Conservation (phyloP, 192 early-diverging fungal species). For the Powellomyces hirtus region DNA sequence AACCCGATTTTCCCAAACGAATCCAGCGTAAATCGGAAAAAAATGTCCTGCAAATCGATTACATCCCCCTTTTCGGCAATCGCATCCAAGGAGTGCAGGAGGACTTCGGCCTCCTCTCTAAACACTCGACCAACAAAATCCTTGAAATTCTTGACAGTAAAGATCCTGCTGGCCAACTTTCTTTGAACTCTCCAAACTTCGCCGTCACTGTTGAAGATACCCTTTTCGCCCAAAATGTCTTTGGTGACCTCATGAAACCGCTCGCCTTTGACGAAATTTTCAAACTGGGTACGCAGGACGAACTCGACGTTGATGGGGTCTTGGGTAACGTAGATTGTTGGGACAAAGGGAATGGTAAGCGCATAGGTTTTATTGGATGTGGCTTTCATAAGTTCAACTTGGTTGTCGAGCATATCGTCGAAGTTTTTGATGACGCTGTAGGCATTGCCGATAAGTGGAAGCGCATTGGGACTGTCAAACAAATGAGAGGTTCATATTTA, state of each 20-base stretch:
- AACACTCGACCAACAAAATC: slow-evolving; percentile 35
- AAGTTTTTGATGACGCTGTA: too few relatives aligned
- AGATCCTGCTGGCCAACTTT: slow-evolving; percentile 49
- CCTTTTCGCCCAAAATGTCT: slow-evolving; percentile 61
- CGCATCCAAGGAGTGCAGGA: too few relatives aligned
- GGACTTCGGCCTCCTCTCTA: slow-evolving; percentile 26
- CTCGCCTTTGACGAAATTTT: slow-evolving; percentile 32
- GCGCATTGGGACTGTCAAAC: too few relatives aligned
- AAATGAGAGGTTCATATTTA: too few relatives aligned
- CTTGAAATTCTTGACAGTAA: slow-evolving; percentile 44
- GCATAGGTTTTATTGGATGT: slow-evolving; percentile 1
- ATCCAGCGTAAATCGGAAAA: too few relatives aligned
- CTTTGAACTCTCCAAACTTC: slow-evolving; percentile 61
- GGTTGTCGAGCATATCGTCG: too few relatives aligned
- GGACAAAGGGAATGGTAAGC: not conserved
- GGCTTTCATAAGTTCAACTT: too few relatives aligned
- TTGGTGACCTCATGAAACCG: slow-evolving; percentile 27
- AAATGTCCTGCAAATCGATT: too few relatives aligned
- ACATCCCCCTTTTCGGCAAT: too few relatives aligned
- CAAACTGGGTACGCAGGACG: slow-evolving; percentile 38
- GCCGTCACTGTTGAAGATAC: slow-evolving; percentile 73
- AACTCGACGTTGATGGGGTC: slow-evolving; percentile 35
- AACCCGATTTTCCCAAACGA: too few relatives aligned
- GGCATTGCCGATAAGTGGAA: too few relatives aligned
- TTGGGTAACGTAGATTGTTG: not conserved